Base-by-base conservation (phyloP, 495 filamentous ascomycete genomes). In the Tuber magnatum region DNA sequence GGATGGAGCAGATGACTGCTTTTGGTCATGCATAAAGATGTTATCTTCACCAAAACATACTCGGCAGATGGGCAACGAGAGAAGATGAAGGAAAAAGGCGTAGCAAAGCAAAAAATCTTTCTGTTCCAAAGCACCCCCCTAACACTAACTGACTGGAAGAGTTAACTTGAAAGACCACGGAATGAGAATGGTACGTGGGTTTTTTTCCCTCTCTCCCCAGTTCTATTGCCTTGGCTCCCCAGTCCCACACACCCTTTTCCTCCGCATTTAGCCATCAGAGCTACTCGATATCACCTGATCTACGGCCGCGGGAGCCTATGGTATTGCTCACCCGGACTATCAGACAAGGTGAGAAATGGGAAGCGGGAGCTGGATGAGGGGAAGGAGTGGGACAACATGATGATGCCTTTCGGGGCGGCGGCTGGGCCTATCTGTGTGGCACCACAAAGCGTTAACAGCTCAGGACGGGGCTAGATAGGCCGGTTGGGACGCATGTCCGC, bases 321-420 rank as follows among this genome's bases (percentile, higher is more conserved):
- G 20, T 69, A 40, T 40, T n/a, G 56, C 65, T 71, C 75, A 70
- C 69, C 24, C 39, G 72, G 56, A 71, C 56, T n/a, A 75, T 68
- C 69, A 75, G 70, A 74, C 72, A 28, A 72, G 61, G 51, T 51
- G 44, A 56, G 69, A 40, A 24, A 78, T 65, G 28, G 28, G 28
- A 20, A 65, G 56, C 32, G n/a, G n/a, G 56, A 20, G 56, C 28
- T 14, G 56, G 56, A 28, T 65, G 56, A 65, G 28, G 12, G 28
- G 56, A 35, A 65, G n/a, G 51, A 8, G 32, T n/a, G 32, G 56
- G 56, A 35, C 4, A 65, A 18, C 56, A 3, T 35, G 56, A 35
- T 35, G 28, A 35, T 65, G 14, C 56, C 3, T 18, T 65, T 35
- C 28, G 7, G 10, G 6, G 28, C 5, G 56, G 16, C 56, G 35